phyloP scores from a whole-genome alignment of 2,329 filamentous ascomycete species.

The Apiospora sp. region DNA sequence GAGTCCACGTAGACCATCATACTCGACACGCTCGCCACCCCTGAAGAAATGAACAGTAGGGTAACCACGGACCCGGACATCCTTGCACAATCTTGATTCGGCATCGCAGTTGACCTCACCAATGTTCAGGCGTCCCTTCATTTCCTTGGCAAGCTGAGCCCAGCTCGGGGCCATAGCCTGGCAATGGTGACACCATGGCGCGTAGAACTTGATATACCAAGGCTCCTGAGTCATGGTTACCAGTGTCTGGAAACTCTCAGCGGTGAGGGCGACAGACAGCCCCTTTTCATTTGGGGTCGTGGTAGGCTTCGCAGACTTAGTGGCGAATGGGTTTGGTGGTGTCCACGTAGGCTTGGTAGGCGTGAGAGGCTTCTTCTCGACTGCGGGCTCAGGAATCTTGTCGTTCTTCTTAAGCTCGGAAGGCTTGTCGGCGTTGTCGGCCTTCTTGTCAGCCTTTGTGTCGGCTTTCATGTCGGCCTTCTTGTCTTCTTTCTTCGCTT shows the following conservation, averaged over 20 bases:
- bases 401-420: slow-evolving; percentile 42
- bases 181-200: slow-evolving; percentile 96
- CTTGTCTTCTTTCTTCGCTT: slow-evolving; percentile 33
- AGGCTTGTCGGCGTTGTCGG: slow-evolving; percentile 38
- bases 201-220: slow-evolving; percentile 99
- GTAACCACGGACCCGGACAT: slow-evolving; percentile 80
- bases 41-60: slow-evolving; percentile 94
- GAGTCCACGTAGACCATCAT: slow-evolving; percentile 87
- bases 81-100: slow-evolving; percentile 89
- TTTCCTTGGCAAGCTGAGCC: slow-evolving; percentile 88
- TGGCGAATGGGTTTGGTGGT: slow-evolving; percentile 31
- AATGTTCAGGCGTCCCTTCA: slow-evolving; percentile 88
- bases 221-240: slow-evolving; percentile 89
- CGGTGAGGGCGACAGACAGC: slow-evolving; percentile 76
- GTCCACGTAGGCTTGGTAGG: slow-evolving; percentile 33
- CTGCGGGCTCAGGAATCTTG: slow-evolving; percentile 42
- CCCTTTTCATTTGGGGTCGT: slow-evolving; percentile 77
- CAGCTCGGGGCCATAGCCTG: slow-evolving; percentile 91
- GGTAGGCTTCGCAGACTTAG: slow-evolving; percentile 60
- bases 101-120: slow-evolving; percentile 96
- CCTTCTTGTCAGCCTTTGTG: slow-evolving; percentile 37
- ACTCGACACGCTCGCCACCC: slow-evolving; percentile 90
- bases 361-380: slow-evolving; percentile 33
- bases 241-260: slow-evolving; percentile 83
- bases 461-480: slow-evolving; percentile 37